A percentile compares a stretch with the other conserved stretches of the same genome.
Conservation (phyloP, 2,329 filamentous ascomycete genomes). For the Dryadomyces quercus-mongolicae region DNA sequence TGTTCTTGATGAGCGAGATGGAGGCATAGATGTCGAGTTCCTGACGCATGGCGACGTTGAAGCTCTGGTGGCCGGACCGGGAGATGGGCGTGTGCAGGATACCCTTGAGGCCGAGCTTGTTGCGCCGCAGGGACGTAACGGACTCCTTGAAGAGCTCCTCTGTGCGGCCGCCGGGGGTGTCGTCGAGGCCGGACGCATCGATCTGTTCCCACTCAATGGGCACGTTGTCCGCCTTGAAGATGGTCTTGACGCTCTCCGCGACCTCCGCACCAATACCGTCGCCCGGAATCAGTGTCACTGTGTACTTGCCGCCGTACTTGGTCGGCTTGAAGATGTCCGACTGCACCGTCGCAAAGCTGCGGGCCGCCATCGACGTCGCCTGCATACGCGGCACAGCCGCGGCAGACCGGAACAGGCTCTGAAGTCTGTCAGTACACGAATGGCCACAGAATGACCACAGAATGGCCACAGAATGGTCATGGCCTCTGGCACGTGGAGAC, state of each 20-base stretch:
- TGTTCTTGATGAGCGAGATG: constrained; percentile 98
- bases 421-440: constrained; percentile 9
- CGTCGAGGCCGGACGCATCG: constrained; percentile 83
- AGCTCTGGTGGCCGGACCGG: constrained; percentile 93
- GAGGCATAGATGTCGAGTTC: constrained; percentile 99
- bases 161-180: constrained; percentile 59
- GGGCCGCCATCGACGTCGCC: constrained; percentile 20
- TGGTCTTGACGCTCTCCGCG: constrained; percentile 93
- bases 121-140: constrained; percentile 88
- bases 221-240: constrained; percentile 99
- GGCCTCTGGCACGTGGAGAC: background rate
- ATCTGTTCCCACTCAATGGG: constrained; percentile 98
- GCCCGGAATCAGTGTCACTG: constrained; percentile 94
- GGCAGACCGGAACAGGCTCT: constrained; percentile 42
- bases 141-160: constrained; percentile 94
- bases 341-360: constrained; percentile 68
- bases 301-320: constrained; percentile 99
- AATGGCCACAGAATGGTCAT: too few relatives aligned
- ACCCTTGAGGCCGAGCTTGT: constrained; percentile 98
- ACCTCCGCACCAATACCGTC: constrained; percentile 98
- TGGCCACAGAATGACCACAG: too few relatives aligned
- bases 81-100: constrained; percentile 97
- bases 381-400: constrained; percentile 24
- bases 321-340: constrained; percentile 98
- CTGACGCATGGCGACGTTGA: constrained; percentile 98